Base-by-base conservation (phyloP, 1,139 yeast species). In the Yamadazyma trypodendri region DNA sequence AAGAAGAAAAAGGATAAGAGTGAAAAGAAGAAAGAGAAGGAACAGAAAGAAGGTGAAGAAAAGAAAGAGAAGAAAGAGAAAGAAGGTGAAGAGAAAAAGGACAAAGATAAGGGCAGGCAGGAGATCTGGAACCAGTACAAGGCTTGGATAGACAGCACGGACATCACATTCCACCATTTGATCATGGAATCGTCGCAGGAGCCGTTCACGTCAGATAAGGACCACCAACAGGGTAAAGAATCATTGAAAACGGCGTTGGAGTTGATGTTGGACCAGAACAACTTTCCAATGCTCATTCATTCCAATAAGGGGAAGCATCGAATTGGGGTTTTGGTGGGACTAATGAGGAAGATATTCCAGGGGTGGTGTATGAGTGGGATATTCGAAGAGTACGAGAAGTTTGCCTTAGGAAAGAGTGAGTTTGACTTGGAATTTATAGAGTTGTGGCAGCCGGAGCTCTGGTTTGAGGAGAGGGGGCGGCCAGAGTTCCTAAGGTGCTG, bases 241-340 rank as follows among this genome's bases (percentile, higher is more conserved):
- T 77, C 83, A 6, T 70, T 88, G 41, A 68, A 77, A 14, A 60
- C 66, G 18, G 88, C 95, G 0, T 65, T 90, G 37, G 73, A 77
- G 43, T 56, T 86, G 31, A 70, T 87, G 42, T 59, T 84, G 32
- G 84, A 88, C 54, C 70, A 74, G 38, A 76, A 81, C 20, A 88
- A 89, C 58, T 85, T 84, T 55, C 97, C 98, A 1, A 79, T 90
- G 24, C 68, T 92, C 42, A 77, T 92, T 12, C 97, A 92, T 58
- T 87, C 96, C 3, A 88, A 90, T 58, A 92, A 92, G 62, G 97
- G 98, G 7, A 90, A 92, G 58, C 98, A 92, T 56, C 65, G 98
- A 34, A 90, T 88, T 1, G 97, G 97, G 0, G 89, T 92, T 2
- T 68, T 89, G 32, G 94, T 89, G 13, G 98, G 97, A 0, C 72